Conservation (phyloP, 805 yeast genomes). For the Wickerhamomyces queroliae region DNA sequence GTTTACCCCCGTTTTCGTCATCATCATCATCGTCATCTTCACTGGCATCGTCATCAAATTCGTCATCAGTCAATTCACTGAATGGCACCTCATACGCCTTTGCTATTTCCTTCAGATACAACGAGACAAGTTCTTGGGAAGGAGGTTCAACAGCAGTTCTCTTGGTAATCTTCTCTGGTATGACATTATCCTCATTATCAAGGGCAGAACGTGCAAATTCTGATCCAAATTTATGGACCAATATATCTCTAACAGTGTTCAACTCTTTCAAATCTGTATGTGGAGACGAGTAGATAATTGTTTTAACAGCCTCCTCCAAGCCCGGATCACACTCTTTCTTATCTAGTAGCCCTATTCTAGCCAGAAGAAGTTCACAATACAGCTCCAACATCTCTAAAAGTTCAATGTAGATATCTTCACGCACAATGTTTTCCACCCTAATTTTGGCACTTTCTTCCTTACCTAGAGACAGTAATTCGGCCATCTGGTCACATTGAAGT, state of each 20-base stretch:
- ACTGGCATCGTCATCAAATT: constrained; percentile 25
- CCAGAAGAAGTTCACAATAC: constrained; percentile 75
- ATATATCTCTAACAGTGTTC: constrained; percentile 49
- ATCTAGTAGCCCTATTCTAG: constrained; percentile 60
- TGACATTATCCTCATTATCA: constrained; percentile 43
- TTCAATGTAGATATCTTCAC: constrained; percentile 78
- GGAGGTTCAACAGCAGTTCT: constrained; percentile 70
- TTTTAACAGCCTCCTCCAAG: constrained; percentile 60
- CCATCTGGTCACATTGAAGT: constrained; percentile 40
- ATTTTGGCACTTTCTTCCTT: constrained; percentile 81
- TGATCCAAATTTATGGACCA: constrained; percentile 57
- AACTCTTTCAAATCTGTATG: constrained; percentile 76
- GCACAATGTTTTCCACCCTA: constrained; percentile 75
- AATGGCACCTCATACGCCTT: constrained; percentile 72
- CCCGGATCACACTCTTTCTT: constrained; percentile 23
- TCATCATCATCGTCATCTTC: constrained; percentile 26
- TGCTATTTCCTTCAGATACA: constrained; percentile 78
- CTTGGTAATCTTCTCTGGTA: constrained; percentile 62
- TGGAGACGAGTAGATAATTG: constrained; percentile 63
- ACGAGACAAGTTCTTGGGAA: constrained; percentile 50
- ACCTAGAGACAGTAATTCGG: constrained; percentile 62
- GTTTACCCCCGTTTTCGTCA: constrained; percentile 22
- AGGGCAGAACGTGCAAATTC: constrained; percentile 50
- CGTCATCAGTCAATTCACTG: constrained; percentile 40
- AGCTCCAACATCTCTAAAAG: constrained; percentile 73